Percentiles rank a stretch among this genome's conserved stretches.
Evolutionary conservation across 1,284 basidiomycete genomes (phyloP).

Genomic region (Cutaneotrichosporon sp.): DNA sequence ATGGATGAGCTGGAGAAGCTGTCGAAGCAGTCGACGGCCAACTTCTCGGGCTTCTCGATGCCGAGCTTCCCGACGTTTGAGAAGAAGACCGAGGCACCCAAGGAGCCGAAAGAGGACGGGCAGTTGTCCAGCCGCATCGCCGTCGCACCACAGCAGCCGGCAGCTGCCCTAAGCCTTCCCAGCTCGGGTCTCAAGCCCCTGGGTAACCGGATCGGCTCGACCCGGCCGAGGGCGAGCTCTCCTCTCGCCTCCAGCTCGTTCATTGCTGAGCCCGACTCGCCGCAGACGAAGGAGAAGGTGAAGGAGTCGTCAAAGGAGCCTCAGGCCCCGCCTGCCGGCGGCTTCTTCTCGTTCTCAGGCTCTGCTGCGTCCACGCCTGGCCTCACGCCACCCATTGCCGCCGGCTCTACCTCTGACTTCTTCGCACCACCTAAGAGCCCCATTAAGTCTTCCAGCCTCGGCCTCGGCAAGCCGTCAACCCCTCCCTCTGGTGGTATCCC

Average conservation of each 20-base stretch:
- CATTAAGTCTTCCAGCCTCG: conserved; percentile 21
- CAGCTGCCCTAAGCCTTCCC: conserved; percentile 22
- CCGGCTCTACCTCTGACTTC: conserved; percentile 28
- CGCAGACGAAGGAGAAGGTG: conserved; percentile 24
- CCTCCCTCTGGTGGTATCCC: conserved; percentile 20
- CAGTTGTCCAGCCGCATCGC: conserved; percentile 24
- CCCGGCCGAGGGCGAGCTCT: conserved; percentile 45
- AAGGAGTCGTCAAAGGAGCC: conserved; percentile 7
- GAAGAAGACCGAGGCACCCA: conserved; percentile 6
- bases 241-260: conserved; percentile 44
- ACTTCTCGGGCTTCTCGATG: conserved; percentile 45
- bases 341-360: conserved; percentile 28
- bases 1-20: conserved; percentile 47
- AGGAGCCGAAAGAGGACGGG: neutral
- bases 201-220: conserved; percentile 22
- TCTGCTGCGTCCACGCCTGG: conserved; percentile 14
- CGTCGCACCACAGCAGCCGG: conserved; percentile 12
- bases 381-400: conserved; percentile 31
- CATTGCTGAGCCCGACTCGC: conserved; percentile 43
- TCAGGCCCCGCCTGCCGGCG: conserved; percentile 18
- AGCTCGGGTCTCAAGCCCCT: conserved; percentile 25
- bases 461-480: conserved; percentile 37
- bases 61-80: conserved; percentile 23
- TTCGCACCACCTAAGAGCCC: conserved; percentile 26
- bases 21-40: conserved; percentile 41